phyloP scores from a whole-genome alignment of 768 basidiomycete genomes.

The Suillus plorans region DNA sequence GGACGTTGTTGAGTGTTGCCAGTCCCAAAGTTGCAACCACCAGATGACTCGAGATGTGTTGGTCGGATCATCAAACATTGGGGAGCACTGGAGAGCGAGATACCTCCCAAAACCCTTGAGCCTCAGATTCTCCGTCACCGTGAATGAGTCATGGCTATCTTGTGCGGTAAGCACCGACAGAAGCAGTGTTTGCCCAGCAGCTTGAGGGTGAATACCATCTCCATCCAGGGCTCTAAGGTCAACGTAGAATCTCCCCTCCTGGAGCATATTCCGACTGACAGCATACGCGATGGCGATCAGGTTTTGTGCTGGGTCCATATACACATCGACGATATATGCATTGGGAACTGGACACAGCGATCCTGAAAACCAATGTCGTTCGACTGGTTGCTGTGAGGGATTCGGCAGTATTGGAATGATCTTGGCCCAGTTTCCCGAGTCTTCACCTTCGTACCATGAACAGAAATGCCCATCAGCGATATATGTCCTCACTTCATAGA shows the following conservation, averaged over 20 bases:
- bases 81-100: neutral
- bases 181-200: neutral
- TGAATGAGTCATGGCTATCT: neutral
- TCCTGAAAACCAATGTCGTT: neutral
- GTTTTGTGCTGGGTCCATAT: neutral
- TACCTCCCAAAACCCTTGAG: neutral
- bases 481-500: neutral
- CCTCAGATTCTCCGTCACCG: neutral
- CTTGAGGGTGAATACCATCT: neutral
- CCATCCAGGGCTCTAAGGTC: neutral
- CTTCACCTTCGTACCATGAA: neutral
- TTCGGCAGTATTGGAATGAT: neutral
- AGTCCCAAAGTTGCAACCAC: constrained; percentile 7
- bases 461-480: constrained; percentile 1
- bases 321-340: neutral
- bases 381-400: neutral
- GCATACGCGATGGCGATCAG: neutral
- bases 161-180: neutral
- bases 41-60: neutral
- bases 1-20: constrained; percentile 4
- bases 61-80: neutral
- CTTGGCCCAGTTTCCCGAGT: neutral
- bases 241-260: neutral
- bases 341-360: neutral
- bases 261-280: neutral